Base-by-base conservation (phyloP, 2,329 filamentous ascomycete genomes). In the Penicillium polonicum region DNA sequence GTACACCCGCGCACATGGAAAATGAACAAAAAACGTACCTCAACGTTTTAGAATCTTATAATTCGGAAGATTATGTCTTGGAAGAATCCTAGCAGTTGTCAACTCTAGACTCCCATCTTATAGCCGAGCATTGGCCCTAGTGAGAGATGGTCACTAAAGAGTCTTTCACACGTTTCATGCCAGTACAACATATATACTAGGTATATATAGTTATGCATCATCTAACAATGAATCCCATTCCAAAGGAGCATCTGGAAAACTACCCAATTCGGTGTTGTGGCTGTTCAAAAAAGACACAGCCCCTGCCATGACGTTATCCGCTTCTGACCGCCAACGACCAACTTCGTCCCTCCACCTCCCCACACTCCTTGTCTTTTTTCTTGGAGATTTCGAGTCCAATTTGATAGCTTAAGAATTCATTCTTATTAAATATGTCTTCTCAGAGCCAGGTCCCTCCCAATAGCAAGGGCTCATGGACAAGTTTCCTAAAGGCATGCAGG, bases 401-500 rank as follows among this genome's bases (percentile, higher is more conserved):
- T 17, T 45, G 19, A 35, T 45, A 43, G 41, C 41, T 31, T 13
- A 13, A 35, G 21, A 13, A 13, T 29, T 33, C 39, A 36, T 36
- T 27, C 50, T 38, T 48, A 44, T 21, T 17, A 36, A 73, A 69
- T 61, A 68, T 68, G 62, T 70, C 72, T 51, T 69, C 77, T 60
- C 75, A 72, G 48, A 72, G 71, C 33, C 72, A 70, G 41, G 70
- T 80, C 36, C 74, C 78, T 42, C 67, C 73, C 48, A 62, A 68
- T 54, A 79, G 77, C 65, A 78, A 77, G 62, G 74, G 75, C 58
- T 76, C 75, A 33, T 80, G 78, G 78, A 70, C 76, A 10, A 78
- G 77, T 53, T 80, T 80, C 62, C 70, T 80, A 41, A 80, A 79
- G 72, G 78, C 76, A 68, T 56, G 68, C 45, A 48, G 41, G 39